Conservation (phyloP, 768 basidiomycete genomes). For the Leccinum olivaceopallidum region DNA sequence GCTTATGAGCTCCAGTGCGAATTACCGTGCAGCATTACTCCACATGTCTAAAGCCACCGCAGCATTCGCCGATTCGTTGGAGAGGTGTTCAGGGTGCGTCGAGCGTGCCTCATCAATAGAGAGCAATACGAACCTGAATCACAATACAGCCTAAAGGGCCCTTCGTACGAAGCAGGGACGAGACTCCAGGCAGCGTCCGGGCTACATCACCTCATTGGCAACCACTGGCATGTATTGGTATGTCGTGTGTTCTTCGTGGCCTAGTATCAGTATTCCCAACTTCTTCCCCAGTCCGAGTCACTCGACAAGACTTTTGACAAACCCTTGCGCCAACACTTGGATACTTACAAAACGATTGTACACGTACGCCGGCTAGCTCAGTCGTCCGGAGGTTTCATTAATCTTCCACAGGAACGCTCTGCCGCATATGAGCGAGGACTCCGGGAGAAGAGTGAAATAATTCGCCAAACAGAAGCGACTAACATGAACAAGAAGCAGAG, state of each 20-base stretch:
- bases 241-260: slow-evolving; percentile 30
- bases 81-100: slow-evolving; percentile 77
- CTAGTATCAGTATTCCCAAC: slow-evolving; percentile 6
- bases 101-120: background rate
- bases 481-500: slow-evolving; percentile 85
- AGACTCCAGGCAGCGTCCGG: slow-evolving; percentile 85
- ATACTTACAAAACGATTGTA: slow-evolving; percentile 73
- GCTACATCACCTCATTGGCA: slow-evolving; percentile 87
- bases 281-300: slow-evolving; percentile 64
- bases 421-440: slow-evolving; percentile 79
- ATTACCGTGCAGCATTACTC: slow-evolving; percentile 79
- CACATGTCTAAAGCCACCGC: slow-evolving; percentile 83
- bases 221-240: slow-evolving; percentile 91
- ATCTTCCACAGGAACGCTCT: slow-evolving; percentile 69
- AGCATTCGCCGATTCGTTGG: slow-evolving; percentile 83
- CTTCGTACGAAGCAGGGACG: slow-evolving; percentile 76
- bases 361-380: slow-evolving; percentile 45
- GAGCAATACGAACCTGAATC: background rate
- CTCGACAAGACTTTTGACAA: slow-evolving; percentile 88
- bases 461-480: slow-evolving; percentile 80
- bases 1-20: slow-evolving; percentile 75
- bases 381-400: slow-evolving; percentile 1
- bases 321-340: slow-evolving; percentile 82
- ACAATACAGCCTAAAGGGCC: slow-evolving; percentile 65
- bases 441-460: slow-evolving; percentile 80